Evolutionary conservation across 331 rosid genomes (phyloP).

Genomic region (Pyracantha coccinea): DNA sequence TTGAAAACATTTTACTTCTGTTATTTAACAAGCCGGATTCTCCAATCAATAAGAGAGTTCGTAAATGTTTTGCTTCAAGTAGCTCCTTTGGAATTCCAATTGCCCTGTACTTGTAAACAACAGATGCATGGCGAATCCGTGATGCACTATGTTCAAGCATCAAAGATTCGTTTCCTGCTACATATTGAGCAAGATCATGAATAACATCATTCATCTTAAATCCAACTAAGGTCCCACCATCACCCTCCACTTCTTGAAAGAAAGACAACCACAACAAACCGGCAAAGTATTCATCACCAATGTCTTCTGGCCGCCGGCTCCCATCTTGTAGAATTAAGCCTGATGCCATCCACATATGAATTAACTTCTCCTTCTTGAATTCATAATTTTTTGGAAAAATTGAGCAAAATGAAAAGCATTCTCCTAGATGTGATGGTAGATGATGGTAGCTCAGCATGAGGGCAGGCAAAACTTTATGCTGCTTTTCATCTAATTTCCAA

Average conservation of each 20-base stretch:
- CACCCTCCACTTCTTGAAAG: slow-evolving; percentile 22
- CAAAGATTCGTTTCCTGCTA: slow-evolving; percentile 11
- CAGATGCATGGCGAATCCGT: slow-evolving; percentile 9
- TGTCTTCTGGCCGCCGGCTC: slow-evolving; percentile 4
- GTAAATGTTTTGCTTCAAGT: slow-evolving; percentile 2
- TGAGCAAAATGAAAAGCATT: slow-evolving; percentile 24
- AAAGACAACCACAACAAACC: slow-evolving; percentile 27
- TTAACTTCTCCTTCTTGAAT: slow-evolving; percentile 20
- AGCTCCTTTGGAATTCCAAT: slow-evolving; percentile 1
- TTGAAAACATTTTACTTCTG: background rate
- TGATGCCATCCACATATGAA: slow-evolving; percentile 24
- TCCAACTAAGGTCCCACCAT: background rate
- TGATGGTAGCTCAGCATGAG: slow-evolving; percentile 14
- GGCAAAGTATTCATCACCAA: slow-evolving; percentile 13
- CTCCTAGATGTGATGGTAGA: slow-evolving; percentile 3
- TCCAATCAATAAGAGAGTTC: slow-evolving; percentile 4
- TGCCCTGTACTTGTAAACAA: slow-evolving; percentile 4
- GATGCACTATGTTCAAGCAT: background rate
- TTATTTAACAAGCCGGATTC: background rate
- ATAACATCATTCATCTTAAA: slow-evolving; percentile 32
- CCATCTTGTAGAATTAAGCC: background rate
- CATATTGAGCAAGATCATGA: slow-evolving; percentile 25
- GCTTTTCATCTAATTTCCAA: background rate
- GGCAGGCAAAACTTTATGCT: slow-evolving; percentile 5
- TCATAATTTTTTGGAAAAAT: slow-evolving; percentile 15